A percentile compares a stretch with the other conserved stretches of the same genome.
phyloP scores from a whole-genome alignment of 208 protist species.

The Naegleria fowleri region DNA sequence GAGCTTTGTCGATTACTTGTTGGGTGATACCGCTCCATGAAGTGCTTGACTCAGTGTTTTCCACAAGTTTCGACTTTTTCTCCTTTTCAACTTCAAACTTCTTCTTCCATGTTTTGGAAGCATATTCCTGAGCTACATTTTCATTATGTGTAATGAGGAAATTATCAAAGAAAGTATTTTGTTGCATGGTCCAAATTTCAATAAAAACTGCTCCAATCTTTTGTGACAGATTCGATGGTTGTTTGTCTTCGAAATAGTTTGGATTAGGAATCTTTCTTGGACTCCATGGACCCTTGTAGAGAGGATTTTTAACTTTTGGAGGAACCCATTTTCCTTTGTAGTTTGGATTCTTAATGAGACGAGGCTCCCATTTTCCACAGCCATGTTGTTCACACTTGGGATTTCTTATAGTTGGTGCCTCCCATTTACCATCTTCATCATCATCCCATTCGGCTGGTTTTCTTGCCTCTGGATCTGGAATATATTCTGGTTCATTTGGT shows the following conservation, averaged over 20 bases:
- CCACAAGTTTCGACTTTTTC: neutral
- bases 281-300: constrained; percentile 79
- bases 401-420: constrained; percentile 70
- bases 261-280: constrained; percentile 79
- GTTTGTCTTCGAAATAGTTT: constrained; percentile 62
- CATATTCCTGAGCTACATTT: constrained; percentile 54
- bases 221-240: constrained; percentile 63
- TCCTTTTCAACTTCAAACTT: constrained; percentile 22
- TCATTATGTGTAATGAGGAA: constrained; percentile 80
- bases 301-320: constrained; percentile 78
- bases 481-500: constrained; percentile 58
- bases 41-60: neutral
- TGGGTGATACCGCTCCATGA: neutral
- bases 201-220: constrained; percentile 75
- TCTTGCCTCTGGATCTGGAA: constrained; percentile 73
- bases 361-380: constrained; percentile 64
- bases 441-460: constrained; percentile 87
- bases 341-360: constrained; percentile 68
- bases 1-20: neutral
- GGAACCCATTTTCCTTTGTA: constrained; percentile 76
- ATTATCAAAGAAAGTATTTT: constrained; percentile 89
- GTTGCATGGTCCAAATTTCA: constrained; percentile 90
- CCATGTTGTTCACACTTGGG: constrained; percentile 52
- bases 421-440: constrained; percentile 70
- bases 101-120: neutral